Evolutionary conservation across 228 moss, liverwort and hornwort genomes (phyloP), one percentile per base, ranked within the genome.

Genomic region (Sphagnum magellanicum): DNA sequence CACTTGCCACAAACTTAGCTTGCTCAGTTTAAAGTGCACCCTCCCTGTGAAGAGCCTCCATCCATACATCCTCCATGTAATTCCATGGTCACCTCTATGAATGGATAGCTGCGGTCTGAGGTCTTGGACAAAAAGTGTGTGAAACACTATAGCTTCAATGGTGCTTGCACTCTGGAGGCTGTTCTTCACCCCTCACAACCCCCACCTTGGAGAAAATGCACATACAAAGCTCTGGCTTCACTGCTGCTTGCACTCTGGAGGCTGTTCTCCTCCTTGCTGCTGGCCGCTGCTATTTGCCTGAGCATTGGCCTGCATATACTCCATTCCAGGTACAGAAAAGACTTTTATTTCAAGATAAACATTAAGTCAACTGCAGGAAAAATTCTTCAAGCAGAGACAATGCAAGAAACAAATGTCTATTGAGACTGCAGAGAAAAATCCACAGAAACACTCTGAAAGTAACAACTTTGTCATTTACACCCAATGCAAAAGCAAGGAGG

Each of bases 161-260:
- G 32, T 32, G 32, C 32, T 32, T 32, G 32, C 32, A 32, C 32
- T 32, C 32, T 32, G 32, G 32, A 32, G 32, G 32, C 32, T 32
- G 32, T 32, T 32, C 32, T 32, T 32, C 32, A 32, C 32, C 32
- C 32, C 1, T 32, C 32, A 32, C 32, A 32, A 32, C 32, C 32
- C 32, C 32, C 32, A 32, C 32, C 32, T 32, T 32, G 32, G 32
- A 32, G 32, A 32, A 32, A 3, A 32, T 32, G 32, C 3, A 32
- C 32, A 32, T 32, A 32, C 32, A 32, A 32, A 32, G 32, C 32
- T 32, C 32, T 32, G 32, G 32, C 32, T 32, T 85, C 71, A 94
- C 88, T 94, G 93, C 81, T 94, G 93, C 64, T 94, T 94, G 85
- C 93, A 94, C 60, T 94, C 93, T 46, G 89, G 91, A 61, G 93